Evolutionary conservation across 2,329 filamentous ascomycete species (phyloP).

Genomic region (Ophiocordyceps polyrhachis-furcata): DNA sequence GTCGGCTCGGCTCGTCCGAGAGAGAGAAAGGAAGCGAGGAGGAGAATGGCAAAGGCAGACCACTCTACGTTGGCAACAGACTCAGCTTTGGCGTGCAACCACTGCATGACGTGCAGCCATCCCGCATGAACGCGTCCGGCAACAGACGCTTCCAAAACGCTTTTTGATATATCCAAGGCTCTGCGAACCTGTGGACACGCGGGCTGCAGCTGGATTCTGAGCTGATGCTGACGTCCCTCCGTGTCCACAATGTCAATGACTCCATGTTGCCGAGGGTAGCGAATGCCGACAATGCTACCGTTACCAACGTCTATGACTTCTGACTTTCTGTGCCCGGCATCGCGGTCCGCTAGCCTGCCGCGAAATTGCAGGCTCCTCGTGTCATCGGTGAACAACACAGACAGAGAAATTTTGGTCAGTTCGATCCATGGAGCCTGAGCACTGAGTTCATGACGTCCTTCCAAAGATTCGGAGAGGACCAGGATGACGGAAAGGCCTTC

Average conservation of each 20-base stretch:
- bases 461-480: conserved; percentile 45
- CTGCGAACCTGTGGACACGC: conserved; percentile 40
- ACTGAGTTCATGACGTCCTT: conserved; percentile 47
- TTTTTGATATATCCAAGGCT: conserved; percentile 42
- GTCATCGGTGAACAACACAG: conserved; percentile 40
- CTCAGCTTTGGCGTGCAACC: conserved; percentile 35
- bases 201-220: conserved; percentile 50
- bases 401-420: conserved; percentile 46
- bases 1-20: conserved; percentile 24
- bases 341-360: conserved; percentile 31
- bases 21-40: conserved; percentile 45
- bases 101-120: conserved; percentile 59
- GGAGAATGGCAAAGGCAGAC: conserved; percentile 45
- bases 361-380: conserved; percentile 38
- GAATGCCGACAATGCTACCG: conserved; percentile 32
- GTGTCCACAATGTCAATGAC: conserved; percentile 48
- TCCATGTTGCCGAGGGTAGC: conserved; percentile 38
- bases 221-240: conserved; percentile 42
- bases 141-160: conserved; percentile 39
- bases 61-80: conserved; percentile 40
- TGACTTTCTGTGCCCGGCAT: conserved; percentile 26
- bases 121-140: conserved; percentile 44
- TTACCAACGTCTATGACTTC: conserved; percentile 26
- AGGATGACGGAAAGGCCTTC: conserved; percentile 49
- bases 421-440: conserved; percentile 60